These are phyloP conservation scores for Yarrowia sp. DNA, from an alignment of 805 yeast genomes.

Conservation along the genomic window DNA sequence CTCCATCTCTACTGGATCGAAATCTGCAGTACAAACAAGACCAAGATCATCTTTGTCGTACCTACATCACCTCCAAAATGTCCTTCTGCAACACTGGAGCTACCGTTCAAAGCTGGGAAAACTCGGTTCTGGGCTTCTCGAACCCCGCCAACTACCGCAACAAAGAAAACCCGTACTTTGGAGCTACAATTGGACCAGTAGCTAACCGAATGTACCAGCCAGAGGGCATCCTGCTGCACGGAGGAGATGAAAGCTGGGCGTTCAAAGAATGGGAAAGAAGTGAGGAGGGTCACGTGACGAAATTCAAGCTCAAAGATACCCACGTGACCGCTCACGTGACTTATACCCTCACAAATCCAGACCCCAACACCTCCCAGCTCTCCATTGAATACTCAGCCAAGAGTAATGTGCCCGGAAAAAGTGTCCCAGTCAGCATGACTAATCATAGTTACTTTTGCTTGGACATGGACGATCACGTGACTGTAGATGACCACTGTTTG, in stretches of 20 bases:
- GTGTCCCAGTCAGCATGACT: not conserved
- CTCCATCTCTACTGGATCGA: too few species aligned
- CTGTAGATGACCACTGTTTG: slow-evolving; percentile 4
- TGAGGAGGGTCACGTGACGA: slow-evolving; percentile 1
- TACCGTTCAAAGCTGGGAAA: not conserved
- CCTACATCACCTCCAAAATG: not conserved
- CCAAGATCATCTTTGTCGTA: too few species aligned
- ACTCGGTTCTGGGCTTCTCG: slow-evolving; percentile 1
- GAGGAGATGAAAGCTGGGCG: slow-evolving; percentile 9
- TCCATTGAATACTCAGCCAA: slow-evolving; percentile 4
- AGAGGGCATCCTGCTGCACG: not conserved
- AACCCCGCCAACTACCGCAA: not conserved
- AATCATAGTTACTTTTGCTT: slow-evolving; percentile 19
- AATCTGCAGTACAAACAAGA: too few species aligned
- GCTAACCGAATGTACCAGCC: slow-evolving; percentile 4
- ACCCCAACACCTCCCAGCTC: not conserved
- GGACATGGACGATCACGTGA: not conserved
- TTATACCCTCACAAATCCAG: not conserved
- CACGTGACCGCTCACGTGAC: slow-evolving; percentile 8
- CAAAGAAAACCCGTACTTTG: slow-evolving; percentile 10
- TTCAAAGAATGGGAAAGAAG: not conserved
- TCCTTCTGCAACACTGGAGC: slow-evolving; percentile 2
- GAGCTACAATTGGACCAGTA: slow-evolving; percentile 19
- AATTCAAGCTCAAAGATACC: not conserved
- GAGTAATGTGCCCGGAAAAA: not conserved